Evolutionary conservation across 2,329 filamentous ascomycete species (phyloP), one percentile per base, ranked within the genome.

Genomic region (Phaeosphaeria sp.): DNA sequence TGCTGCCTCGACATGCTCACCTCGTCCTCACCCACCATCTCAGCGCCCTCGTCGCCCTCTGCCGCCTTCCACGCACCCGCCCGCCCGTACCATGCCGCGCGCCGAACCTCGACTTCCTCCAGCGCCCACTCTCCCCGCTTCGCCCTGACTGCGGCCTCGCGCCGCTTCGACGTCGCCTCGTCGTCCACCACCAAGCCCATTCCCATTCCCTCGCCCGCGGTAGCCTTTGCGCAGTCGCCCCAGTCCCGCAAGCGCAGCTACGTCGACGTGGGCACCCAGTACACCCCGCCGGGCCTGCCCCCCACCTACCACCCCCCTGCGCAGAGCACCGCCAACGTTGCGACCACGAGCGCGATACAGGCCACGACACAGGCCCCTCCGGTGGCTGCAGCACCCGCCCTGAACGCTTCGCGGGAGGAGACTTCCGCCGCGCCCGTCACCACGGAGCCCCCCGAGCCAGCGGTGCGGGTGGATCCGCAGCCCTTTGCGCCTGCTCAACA

Each of bases 241-340:
- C 70, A 70, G 56, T 50, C 58, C 46, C 64, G 57, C 60, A 73
- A 69, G 63, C 72, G 72, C 46, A 66, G 72, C 59, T 82, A 80
- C 73, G 78, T 79, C 56, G 82, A 85, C 77, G 78, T 78, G 33
- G 80, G 77, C 57, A 86, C 84, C 36, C 84, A 86, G 71, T 86
- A 85, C 71, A 83, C 82, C 44, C 83, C 82, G 46, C 78, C 81
- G 55, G 78, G 77, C 57, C 77, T 72, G 53, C 78, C 82, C 63
- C 77, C 81, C 58, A 81, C 82, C 52, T 77, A 75, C 52, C 70
- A 64, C 20, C 69, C 69, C 2, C 62, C 59, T 50, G n/a, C 18
- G 27, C 3, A 36, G 36, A 15, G 43, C 18, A 41, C 11, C 20
- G 46, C 54, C 41, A 23, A 21, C 23, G 9, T 22, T 30, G 46